Evolutionary conservation across 768 basidiomycete species (phyloP).

Genomic region (Xerocomus spinulosus): DNA sequence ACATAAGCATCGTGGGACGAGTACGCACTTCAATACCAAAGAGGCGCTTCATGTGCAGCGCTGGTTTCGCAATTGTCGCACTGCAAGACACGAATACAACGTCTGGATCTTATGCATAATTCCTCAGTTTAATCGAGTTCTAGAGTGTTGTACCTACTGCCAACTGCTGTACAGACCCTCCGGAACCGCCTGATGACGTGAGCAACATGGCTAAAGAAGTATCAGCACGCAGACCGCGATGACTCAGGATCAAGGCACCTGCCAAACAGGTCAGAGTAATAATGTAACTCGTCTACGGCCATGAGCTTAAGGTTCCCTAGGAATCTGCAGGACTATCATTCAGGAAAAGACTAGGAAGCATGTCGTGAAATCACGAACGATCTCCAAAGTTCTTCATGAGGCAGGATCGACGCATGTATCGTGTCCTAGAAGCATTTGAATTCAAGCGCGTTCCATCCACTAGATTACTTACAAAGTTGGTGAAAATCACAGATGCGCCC

Average conservation of each 20-base stretch:
- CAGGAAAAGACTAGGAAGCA: not conserved
- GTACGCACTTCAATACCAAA: constrained; percentile 54
- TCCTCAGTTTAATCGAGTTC: not conserved
- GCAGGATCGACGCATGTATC: constrained; percentile 79
- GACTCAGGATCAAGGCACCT: constrained; percentile 41
- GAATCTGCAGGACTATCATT: constrained; percentile 44
- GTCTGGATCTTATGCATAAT: constrained; percentile 39
- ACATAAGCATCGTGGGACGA: not conserved
- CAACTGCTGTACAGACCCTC: constrained; percentile 69
- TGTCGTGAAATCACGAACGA: constrained; percentile 35
- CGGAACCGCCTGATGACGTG: constrained; percentile 73
- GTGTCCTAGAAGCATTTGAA: constrained; percentile 53
- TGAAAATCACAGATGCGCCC: constrained; percentile 75
- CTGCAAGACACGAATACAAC: constrained; percentile 78
- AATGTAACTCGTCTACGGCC: constrained; percentile 84
- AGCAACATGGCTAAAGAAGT: constrained; percentile 62
- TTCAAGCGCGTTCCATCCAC: not conserved
- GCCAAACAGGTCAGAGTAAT: constrained; percentile 76
- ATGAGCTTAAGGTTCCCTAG: constrained; percentile 71
- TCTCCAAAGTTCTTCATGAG: constrained; percentile 82
- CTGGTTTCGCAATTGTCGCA: constrained; percentile 78
- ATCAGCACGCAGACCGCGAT: not conserved
- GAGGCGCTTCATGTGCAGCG: constrained; percentile 68
- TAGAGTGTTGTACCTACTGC: constrained; percentile 47
- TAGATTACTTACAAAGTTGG: constrained; percentile 68